Base-by-base conservation (phyloP, 1,284 basidiomycete species). In the Agroathelia rolfsii region DNA sequence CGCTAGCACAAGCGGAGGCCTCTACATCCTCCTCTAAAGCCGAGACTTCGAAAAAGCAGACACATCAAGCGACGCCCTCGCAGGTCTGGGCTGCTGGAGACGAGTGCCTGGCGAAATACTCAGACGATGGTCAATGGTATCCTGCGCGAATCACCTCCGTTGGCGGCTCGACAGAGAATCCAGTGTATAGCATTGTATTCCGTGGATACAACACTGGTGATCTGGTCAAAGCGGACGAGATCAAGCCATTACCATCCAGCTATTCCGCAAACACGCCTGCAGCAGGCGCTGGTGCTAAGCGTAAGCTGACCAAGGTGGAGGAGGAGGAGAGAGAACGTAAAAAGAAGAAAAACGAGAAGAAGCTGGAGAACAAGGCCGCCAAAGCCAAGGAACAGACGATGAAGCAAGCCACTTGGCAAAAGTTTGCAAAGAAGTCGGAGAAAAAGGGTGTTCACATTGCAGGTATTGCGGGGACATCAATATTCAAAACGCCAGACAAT, bases 261-360 rank as follows among this genome's bases (percentile, higher is more conserved):
- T 58, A 77, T 52, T 51, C 54, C 38, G 47, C 54, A 34, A 36
- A 51, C 24, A 52, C 55, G 19, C 58, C 62, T 8, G 47, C 64
- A 0, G 50, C 64, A 33, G 55, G n/a, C n/a, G n/a, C n/a, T n/a
- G n/a, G n/a, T n/a, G 66, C 61, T 43, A 88, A 87, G 62, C 80
- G 84, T 42, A 87, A 89, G 64, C 61, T 81, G 50, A 75, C 66
- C 50, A 75, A 81, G 47, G 76, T 64, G 50, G 84, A 90, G 62
- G 87, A 85, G 46, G 87, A 92, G 48, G 90, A 92, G 62, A 76
- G 79, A 55, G 89, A 89, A 49, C 69, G 66, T 60, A 94, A 92
- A 71, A 92, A 92, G 68, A 87, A 85, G 65, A 89, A 87, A 64
- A 95, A 90, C 50, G 93, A 96, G 62, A 95, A 94, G 67, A 95